These are phyloP conservation scores for Solanum verrucosum DNA, from an alignment of 257 asterid genomes.

Conservation along the genomic window DNA sequence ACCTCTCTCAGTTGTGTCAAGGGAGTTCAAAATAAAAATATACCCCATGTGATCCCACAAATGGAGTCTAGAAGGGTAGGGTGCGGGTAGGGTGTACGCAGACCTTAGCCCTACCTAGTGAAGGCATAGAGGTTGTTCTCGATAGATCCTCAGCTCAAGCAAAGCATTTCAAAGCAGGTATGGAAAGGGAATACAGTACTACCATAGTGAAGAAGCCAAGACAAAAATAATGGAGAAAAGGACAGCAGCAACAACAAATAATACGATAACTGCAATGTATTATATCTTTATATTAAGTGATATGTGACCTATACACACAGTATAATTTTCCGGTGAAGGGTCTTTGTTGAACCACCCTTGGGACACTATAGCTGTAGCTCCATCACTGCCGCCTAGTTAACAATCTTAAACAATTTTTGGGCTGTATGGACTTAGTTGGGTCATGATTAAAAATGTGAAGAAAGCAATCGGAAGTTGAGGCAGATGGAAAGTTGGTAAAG, in stretches of 20 bases:
- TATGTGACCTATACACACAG: not conserved
- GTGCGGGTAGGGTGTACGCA: not conserved
- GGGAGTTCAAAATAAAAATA: not conserved
- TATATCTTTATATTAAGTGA: not conserved
- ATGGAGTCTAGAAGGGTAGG: not conserved
- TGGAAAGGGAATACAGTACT: not conserved
- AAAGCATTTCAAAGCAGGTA: not conserved
- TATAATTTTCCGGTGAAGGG: not conserved
- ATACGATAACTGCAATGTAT: not conserved
- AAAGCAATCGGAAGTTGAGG: not conserved
- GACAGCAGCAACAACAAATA: not conserved
- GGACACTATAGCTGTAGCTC: not conserved
- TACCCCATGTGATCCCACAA: not conserved
- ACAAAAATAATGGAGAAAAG: not conserved
- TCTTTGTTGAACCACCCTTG: not conserved
- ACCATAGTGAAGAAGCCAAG: not conserved
- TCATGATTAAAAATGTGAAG: not conserved
- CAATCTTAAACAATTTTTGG: not conserved
- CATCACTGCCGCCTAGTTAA: not conserved
- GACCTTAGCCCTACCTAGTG: not conserved
- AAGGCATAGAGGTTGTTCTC: not conserved
- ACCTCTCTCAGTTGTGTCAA: not conserved
- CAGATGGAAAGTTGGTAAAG: not conserved
- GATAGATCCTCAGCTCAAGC: not conserved
- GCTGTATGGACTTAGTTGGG: not conserved